A percentile compares a stretch with the other conserved stretches of the same genome.
Conservation (phyloP, 495 filamentous ascomycete genomes). For the Letharia columbiana region DNA sequence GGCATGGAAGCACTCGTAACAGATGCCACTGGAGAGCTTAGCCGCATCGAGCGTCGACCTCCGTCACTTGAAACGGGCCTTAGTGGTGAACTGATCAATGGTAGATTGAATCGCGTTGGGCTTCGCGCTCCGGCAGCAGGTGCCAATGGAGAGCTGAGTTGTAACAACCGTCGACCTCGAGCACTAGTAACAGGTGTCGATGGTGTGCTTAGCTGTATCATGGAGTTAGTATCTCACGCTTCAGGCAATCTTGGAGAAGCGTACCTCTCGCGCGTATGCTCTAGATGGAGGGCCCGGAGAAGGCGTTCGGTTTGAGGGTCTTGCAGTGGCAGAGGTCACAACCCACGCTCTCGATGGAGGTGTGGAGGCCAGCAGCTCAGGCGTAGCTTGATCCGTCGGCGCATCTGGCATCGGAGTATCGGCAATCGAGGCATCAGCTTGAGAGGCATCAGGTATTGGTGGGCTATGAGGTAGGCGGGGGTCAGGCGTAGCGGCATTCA, state of each 20-base stretch:
- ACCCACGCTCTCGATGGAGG: not conserved
- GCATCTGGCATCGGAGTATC: not conserved
- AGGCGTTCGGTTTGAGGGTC: not conserved
- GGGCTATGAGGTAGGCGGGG: not conserved
- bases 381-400: not conserved
- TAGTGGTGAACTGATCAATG: not conserved
- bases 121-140: not conserved
- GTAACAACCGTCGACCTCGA: not conserved
- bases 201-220: not conserved
- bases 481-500: not conserved
- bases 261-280: not conserved
- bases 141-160: not conserved
- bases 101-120: not conserved
- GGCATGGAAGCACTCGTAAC: not conserved
- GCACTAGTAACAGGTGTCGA: not conserved
- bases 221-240: not conserved
- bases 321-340: not conserved
- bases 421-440: not conserved
- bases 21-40: not conserved
- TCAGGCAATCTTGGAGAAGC: not conserved
- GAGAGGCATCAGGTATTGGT: not conserved
- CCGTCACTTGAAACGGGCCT: no score
- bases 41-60: not conserved
- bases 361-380: not conserved
- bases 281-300: not conserved